Evolutionary conservation across 2,329 filamentous ascomycete species (phyloP), one percentile per base, ranked within the genome.

Genomic region (Phialocephala sp.): DNA sequence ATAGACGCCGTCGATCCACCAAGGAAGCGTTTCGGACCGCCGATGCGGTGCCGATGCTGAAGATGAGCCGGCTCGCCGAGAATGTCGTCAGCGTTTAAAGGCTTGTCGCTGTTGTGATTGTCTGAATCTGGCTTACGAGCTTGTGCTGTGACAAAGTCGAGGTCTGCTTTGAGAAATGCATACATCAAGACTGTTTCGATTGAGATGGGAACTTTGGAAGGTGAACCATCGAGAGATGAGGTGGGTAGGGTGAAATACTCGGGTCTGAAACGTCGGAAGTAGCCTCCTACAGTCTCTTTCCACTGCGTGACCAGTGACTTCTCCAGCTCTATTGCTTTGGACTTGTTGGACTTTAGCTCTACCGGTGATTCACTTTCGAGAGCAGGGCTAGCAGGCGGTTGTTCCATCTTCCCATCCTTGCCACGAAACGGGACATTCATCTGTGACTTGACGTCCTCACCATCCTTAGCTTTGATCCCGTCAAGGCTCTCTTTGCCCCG

Each of bases 1-100:
- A 97, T 82, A 20, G 93, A 97, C 50, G 92, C 94, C 1, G 95
- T 99, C 61, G 93, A 97, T 64, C 95, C 95, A 66, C 95, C 95
- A 75, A 94, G 92, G 82, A 98, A 98, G 66, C 93, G 90, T 35
- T 84, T 88, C 2, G 84, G 79, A 9, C 92, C 92, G 35, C 93
- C 92, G 68, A 97, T 94, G 36, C 79, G 82, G 73, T 84, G 84
- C 39, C 81, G 83, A 15, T 85, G 85, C 1, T 84, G 82, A 4
- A 81, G 77, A 60, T 83, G 80, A 45, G 82, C 82, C 0, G 87
- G 86, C 50, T 85, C 80, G 37, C 92, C 92, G 3, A 97, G 85
- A 54, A 97, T 88, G 76, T 97, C 94, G 74, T 94, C 88, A 69
- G 90, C 86, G 79, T 97, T 97, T 57, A 97, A 82, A 0, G 94